Evolutionary conservation across 2,329 filamentous ascomycete species (phyloP).

Genomic region (Fusarium torulosum): DNA sequence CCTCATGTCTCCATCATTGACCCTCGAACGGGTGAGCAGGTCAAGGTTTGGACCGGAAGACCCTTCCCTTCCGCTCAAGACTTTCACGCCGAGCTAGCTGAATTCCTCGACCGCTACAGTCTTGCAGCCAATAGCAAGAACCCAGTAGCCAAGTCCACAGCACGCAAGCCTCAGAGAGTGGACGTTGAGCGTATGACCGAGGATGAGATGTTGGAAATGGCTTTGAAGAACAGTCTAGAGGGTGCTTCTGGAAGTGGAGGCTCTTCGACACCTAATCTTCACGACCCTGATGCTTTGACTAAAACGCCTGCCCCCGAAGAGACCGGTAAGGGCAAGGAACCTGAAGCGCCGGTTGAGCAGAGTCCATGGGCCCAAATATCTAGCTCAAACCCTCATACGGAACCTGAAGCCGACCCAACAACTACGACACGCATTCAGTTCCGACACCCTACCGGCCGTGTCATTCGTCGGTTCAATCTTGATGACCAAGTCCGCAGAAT

Average conservation of each 20-base stretch:
- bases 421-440: conserved; percentile 92
- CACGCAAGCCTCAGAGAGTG: conserved; percentile 75
- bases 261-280: conserved; percentile 65
- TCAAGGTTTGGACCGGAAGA: conserved; percentile 93
- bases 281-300: conserved; percentile 90
- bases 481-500: conserved; percentile 83
- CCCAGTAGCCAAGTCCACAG: conserved; percentile 77
- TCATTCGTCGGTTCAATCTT: conserved; percentile 87
- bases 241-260: conserved; percentile 55
- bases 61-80: conserved; percentile 82
- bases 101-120: conserved; percentile 98
- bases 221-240: conserved; percentile 87
- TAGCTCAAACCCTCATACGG: conserved; percentile 77
- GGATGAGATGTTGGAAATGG: conserved; percentile 96
- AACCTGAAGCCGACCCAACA: conserved; percentile 78
- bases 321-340: conserved; percentile 69
- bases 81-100: conserved; percentile 90
- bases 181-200: conserved; percentile 93
- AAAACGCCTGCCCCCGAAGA: conserved; percentile 66
- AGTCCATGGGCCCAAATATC: conserved; percentile 77
- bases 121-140: conserved; percentile 90
- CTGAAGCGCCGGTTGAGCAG: conserved; percentile 53
- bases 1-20: conserved; percentile 97
- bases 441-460: conserved; percentile 82
- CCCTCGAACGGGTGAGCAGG: conserved; percentile 93